Conservation (phyloP, 345 rosid species). For the Geranium rotundifolium region DNA sequence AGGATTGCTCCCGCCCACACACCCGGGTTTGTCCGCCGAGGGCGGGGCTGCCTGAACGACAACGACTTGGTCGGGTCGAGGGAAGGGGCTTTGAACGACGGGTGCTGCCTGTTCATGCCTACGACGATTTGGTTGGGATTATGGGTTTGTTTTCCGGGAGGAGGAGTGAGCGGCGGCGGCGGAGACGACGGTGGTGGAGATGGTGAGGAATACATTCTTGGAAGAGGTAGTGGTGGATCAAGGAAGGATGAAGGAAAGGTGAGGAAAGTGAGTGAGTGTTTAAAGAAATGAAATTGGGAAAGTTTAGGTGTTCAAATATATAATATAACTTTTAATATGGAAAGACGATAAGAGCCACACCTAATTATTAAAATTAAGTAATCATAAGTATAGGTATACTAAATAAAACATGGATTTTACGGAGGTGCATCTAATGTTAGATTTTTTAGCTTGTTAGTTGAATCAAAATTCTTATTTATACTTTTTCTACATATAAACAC, state of each 20-base stretch:
- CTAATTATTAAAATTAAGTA: no score
- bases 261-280: constrained; percentile 14
- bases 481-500: no score
- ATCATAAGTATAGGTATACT: no score
- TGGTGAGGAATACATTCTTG: not conserved
- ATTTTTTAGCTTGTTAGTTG: no score
- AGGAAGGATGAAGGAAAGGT: constrained; percentile 11
- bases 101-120: constrained; percentile 14
- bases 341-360: no score
- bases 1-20: constrained; percentile 69
- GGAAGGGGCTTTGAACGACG: constrained; percentile 7
- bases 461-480: no score
- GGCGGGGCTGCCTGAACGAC: constrained; percentile 29
- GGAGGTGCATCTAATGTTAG: no score
- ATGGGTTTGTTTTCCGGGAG: constrained; percentile 28
- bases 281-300: constrained; percentile 22
- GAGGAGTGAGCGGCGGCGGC: constrained; percentile 11
- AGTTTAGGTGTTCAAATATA: constrained; percentile 22
- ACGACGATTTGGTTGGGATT: constrained; percentile 25
- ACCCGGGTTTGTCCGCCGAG: constrained; percentile 41
- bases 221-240: constrained; percentile 9
- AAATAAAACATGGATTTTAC: no score
- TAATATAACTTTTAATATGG: no score
- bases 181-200: constrained; percentile 4
- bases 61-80: constrained; percentile 10